Evolutionary conservation across 1,139 yeast species (phyloP).

Genomic region (Yamadazyma trypodendri): DNA sequence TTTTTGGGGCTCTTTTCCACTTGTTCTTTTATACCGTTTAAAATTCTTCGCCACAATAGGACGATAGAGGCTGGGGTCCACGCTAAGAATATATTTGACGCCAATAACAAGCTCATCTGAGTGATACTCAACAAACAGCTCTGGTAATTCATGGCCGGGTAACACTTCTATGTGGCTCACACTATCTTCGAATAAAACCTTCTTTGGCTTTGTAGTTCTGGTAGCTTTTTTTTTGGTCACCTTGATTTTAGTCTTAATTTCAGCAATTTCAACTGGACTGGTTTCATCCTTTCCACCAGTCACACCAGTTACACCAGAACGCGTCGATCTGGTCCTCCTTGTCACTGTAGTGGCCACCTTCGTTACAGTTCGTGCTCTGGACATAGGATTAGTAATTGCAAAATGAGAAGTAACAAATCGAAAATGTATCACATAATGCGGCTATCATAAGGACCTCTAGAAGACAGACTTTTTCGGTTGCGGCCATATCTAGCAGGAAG

Average conservation of each 20-base stretch:
- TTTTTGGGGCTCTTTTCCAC: constrained; percentile 19
- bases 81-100: constrained; percentile 32
- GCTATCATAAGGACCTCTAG: too few relatives aligned
- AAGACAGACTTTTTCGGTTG: too few relatives aligned
- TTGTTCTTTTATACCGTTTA: constrained; percentile 22
- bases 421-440: too few relatives aligned
- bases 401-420: too few relatives aligned
- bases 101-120: constrained; percentile 44
- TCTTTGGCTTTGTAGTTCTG: constrained; percentile 5
- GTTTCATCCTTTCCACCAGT: neutral
- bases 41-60: constrained; percentile 32
- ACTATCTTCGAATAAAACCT: constrained; percentile 26
- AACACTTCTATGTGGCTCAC: constrained; percentile 27
- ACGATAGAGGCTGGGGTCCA: constrained; percentile 45
- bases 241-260: constrained; percentile 3
- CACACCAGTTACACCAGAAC: neutral
- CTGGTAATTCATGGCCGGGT: constrained; percentile 34
- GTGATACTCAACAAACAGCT: constrained; percentile 40
- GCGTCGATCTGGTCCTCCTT: neutral
- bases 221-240: constrained; percentile 2
- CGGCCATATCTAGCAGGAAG: constrained; percentile 50
- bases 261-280: neutral
- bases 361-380: constrained; percentile 3
- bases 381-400: constrained; percentile 1
- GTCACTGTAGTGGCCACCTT: neutral